Evolutionary conservation across 352 stramenopile species (phyloP), one percentile per base, ranked within the genome.

Genomic region (Globisporangium spiculum): DNA sequence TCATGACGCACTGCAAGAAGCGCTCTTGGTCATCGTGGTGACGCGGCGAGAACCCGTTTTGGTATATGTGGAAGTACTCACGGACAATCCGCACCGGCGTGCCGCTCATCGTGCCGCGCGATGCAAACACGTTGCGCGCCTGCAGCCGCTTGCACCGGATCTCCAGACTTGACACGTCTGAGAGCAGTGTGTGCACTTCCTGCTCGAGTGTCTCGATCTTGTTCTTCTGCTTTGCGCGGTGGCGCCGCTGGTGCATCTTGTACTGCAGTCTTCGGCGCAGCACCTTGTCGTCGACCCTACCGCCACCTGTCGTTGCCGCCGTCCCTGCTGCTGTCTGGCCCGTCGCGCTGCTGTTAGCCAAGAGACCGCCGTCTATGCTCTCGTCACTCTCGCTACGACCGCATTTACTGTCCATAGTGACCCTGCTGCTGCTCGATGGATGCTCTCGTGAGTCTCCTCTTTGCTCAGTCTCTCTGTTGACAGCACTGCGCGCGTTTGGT

Each of bases 211-310:
- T 70, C 32, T 78, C 36, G 44, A 72, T 67, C 67, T 81, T 82
- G 58, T 77, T 66, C 56, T 90, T 90, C 61, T 89, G 79, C 73
- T 89, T 86, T 55, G 81, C 83, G 24, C 83, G 80, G 63, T 91
- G 85, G 63, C 74, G 81, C 1, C 78, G 81, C 66, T 93, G 83
- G 65, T 91, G 82, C 64, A 86, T 78, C 41, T 88, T 89, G 72
- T 90, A 90, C 67, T 91, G 84, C 53, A 81, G 71, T 7, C 82
- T 76, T 30, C 76, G 65, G 4, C 77, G 74, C 24, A 78, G 65
- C 30, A 83, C 69, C 59, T 85, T 87, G 30, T 91, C 77, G 22
- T 63, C 60, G 14, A 36, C 65, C 14, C 20, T n/a, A 27, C 18
- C 50, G 8, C 7, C 48, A 10, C 22, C 22, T 8, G n/a, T 4